phyloP scores from a whole-genome alignment of 2,329 filamentous ascomycete species.

The Sordariomycetes sp. region DNA sequence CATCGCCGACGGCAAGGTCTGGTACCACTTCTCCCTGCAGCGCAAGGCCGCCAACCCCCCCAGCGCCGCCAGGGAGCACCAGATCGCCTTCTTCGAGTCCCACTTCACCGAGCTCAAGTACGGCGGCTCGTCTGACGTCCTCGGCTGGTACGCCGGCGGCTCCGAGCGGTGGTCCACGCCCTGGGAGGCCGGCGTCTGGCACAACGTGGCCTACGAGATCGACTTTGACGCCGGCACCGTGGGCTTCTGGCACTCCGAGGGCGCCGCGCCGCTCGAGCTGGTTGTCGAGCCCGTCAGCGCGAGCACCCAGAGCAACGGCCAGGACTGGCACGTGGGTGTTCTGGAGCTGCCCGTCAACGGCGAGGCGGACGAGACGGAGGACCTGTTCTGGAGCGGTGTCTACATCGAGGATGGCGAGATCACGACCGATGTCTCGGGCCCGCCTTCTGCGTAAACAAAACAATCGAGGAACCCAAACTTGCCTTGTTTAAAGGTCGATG shows the following conservation, averaged over 20 bases:
- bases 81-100: conserved; percentile 54
- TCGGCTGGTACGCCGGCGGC: conserved; percentile 57
- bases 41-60: conserved; percentile 50
- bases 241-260: conserved; percentile 62
- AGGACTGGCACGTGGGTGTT: conserved; percentile 65
- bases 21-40: conserved; percentile 65
- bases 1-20: conserved; percentile 58
- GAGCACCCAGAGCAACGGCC: conserved; percentile 55
- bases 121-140: conserved; percentile 43
- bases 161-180: conserved; percentile 53
- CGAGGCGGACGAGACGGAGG: conserved; percentile 45
- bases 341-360: conserved; percentile 53
- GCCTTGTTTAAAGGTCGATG: too few species aligned
- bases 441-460: too few species aligned
- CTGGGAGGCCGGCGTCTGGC: conserved; percentile 57
- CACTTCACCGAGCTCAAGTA: conserved; percentile 71
- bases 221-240: conserved; percentile 56
- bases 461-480: too few species aligned
- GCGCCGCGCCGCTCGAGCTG: conserved; percentile 43
- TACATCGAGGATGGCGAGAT: conserved; percentile 48
- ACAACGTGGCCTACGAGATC: conserved; percentile 68
- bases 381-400: conserved; percentile 64
- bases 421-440: conserved; percentile 17
- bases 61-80: conserved; percentile 55
- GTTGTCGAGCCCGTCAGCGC: conserved; percentile 51